These are phyloP conservation scores for Saccharomyces hybrid DNA, from an alignment of 1,139 yeast species.

Conservation along the genomic window DNA sequence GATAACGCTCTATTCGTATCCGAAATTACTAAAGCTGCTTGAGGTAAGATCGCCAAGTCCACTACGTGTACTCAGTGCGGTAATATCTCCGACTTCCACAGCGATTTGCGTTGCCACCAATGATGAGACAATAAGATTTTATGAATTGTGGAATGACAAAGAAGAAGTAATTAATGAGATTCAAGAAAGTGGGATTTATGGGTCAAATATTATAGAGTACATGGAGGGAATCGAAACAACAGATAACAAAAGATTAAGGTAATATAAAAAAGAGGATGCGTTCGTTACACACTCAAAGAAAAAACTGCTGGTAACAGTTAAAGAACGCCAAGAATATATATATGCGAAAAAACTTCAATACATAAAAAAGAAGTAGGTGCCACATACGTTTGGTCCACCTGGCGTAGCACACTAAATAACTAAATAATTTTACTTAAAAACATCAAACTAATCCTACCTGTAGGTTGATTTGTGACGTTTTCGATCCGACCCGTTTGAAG, in stretches of 20 bases:
- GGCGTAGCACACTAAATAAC: background rate
- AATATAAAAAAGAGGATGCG: background rate
- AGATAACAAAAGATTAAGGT: slow-evolving; percentile 27
- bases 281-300: too few relatives aligned
- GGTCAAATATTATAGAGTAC: slow-evolving; percentile 53
- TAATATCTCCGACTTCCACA: slow-evolving; percentile 53
- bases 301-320: background rate
- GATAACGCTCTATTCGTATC: slow-evolving; percentile 58
- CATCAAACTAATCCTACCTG: background rate
- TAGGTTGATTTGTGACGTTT: background rate
- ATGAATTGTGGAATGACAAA: slow-evolving; percentile 53
- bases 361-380: background rate
- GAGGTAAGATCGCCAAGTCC: slow-evolving; percentile 48
- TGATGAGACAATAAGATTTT: slow-evolving; percentile 70
- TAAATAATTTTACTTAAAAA: background rate
- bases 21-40: slow-evolving; percentile 44
- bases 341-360: too few relatives aligned
- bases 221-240: slow-evolving; percentile 43
- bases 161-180: slow-evolving; percentile 34
- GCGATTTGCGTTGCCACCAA: slow-evolving; percentile 66
- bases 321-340: background rate
- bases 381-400: background rate
- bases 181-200: slow-evolving; percentile 41
- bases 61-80: slow-evolving; percentile 58
- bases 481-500: background rate